These are phyloP conservation scores for Boletus speciosus DNA, from an alignment of 768 basidiomycete species.

Conservation along the genomic window DNA sequence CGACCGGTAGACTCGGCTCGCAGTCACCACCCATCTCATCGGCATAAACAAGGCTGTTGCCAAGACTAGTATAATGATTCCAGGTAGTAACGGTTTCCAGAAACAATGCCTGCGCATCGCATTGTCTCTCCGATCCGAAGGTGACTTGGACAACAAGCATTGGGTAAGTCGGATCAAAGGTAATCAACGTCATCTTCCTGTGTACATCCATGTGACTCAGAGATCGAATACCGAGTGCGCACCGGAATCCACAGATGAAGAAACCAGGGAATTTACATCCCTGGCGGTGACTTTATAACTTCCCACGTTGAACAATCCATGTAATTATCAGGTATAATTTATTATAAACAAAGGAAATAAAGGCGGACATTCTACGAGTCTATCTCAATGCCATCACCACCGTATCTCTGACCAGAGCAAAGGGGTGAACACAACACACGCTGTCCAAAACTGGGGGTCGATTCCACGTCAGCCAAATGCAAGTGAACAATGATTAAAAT, in stretches of 20 bases:
- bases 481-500: neutral
- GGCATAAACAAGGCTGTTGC: neutral
- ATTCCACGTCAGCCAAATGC: neutral
- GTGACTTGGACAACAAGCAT: neutral
- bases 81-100: no score
- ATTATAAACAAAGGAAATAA: neutral
- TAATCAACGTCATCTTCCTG: no score
- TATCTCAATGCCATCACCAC: constrained; percentile 49
- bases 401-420: constrained; percentile 84
- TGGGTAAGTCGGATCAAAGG: neutral
- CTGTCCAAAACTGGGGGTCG: constrained; percentile 76
- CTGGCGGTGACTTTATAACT: neutral
- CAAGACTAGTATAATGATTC: no score
- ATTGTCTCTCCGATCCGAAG: neutral
- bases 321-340: constrained; percentile 10
- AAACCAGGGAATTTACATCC: no score
- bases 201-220: neutral
- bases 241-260: no score
- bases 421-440: constrained; percentile 85
- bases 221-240: neutral
- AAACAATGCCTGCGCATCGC: neutral
- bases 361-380: neutral
- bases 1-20: neutral
- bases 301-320: neutral
- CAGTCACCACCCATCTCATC: neutral